Base-by-base conservation (phyloP, 495 filamentous ascomycete genomes). In the Penicillium verhagenii region DNA sequence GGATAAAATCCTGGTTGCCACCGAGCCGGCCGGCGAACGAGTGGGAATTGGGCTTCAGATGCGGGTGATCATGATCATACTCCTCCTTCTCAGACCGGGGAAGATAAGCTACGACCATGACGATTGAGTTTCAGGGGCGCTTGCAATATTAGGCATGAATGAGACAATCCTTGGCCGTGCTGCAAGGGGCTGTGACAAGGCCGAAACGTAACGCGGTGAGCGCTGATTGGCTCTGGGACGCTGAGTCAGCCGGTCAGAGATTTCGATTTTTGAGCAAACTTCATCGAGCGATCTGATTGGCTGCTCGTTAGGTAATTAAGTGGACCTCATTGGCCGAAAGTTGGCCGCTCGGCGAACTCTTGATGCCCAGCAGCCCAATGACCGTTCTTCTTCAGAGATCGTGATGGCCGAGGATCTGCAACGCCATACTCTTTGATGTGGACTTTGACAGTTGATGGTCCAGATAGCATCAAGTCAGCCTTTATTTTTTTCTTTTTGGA, bases 11-110 rank as follows among this genome's bases (percentile, higher is more conserved):
- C 53, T 78, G 75, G 45, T 79, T 79, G 6, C 74, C 77, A 31
- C 77, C 77, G 13, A 80, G 53, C 13, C 78, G 74, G n/a, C 76
- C 77, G 1, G 74, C 75, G 56, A 79, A 81, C 3, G 76, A 72
- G 21, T 56, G 42, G 18, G 61, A 59, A 2, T 35, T 51, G 3
- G 58, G 58, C 33, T 60, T 47, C 13, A 59, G 47, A 20, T 57
- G 37, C 26, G 35, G 31, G 38, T 52, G 54, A 52, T 61, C 58
- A 35, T 33, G 20, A 40, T 21, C 38, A n/a, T 8, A 11, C 1
- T 54, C 58, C 50, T 53, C 56, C 21, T 50, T 43, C 40, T 51
- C 58, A 23, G 47, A 40, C 39, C 42, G 54, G 37, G 58, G 58
- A 4, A 61, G 52, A 61, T 61, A 61, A 54, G 53, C 46, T 39